Conservation (phyloP, 1,139 yeast species). For the Pichia kudriavzevii region DNA sequence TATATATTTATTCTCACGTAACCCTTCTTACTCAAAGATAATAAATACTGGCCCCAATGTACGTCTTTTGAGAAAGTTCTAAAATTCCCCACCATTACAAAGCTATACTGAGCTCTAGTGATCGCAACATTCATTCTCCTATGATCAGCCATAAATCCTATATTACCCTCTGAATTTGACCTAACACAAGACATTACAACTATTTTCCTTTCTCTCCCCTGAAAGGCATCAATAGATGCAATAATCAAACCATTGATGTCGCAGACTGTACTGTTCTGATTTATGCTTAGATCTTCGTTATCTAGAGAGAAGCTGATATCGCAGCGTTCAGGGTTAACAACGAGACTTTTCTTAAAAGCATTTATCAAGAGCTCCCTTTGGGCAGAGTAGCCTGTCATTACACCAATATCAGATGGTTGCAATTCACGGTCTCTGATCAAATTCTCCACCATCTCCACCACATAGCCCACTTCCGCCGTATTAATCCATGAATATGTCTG, state of each 20-base stretch:
- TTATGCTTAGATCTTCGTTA: slow-evolving; percentile 21
- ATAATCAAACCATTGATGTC: slow-evolving; percentile 58
- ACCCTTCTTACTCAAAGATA: slow-evolving; percentile 11
- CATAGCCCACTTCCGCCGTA: slow-evolving; percentile 40
- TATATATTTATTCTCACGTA: slow-evolving; percentile 8
- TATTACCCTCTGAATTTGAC: slow-evolving; percentile 68
- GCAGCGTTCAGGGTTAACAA: slow-evolving; percentile 47
- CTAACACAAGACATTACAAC: slow-evolving; percentile 85
- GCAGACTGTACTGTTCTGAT: slow-evolving; percentile 33
- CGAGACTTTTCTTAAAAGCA: slow-evolving; percentile 38
- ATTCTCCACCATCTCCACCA: slow-evolving; percentile 39
- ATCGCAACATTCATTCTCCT: slow-evolving; percentile 86
- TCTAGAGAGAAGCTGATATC: slow-evolving; percentile 36
- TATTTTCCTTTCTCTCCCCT: slow-evolving; percentile 89
- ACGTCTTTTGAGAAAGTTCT: slow-evolving; percentile 37
- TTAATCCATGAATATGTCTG: slow-evolving; percentile 29
- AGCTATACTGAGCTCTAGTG: slow-evolving; percentile 82
- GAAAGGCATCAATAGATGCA: slow-evolving; percentile 89
- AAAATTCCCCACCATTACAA: slow-evolving; percentile 59
- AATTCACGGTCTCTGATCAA: slow-evolving; percentile 49
- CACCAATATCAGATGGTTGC: slow-evolving; percentile 45
- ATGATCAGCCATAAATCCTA: slow-evolving; percentile 83
- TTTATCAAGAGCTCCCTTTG: slow-evolving; percentile 57
- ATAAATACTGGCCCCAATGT: slow-evolving; percentile 48
- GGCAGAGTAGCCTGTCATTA: slow-evolving; percentile 66